Base-by-base conservation (phyloP, 2,329 filamentous ascomycete species). In the Paracoccidioides lutzii region DNA sequence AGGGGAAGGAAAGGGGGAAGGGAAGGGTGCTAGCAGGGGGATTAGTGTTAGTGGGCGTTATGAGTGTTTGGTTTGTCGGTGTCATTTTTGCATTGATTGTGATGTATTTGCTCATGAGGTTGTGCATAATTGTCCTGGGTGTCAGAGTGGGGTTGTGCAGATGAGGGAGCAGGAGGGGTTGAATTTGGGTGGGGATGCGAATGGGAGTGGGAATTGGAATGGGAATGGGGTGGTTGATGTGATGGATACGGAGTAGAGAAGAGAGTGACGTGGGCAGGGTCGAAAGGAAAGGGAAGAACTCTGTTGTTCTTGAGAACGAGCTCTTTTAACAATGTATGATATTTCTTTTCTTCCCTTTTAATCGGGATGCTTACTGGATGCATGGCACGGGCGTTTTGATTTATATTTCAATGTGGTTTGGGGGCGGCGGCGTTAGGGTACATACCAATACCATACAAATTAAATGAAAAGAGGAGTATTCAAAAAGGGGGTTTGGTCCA, bases 11-110 rank as follows among this genome's bases (percentile, higher is more conserved):
- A 43, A 30, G 44, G 64, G 52, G 46, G 54, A 85, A 82, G 65
- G 84, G 28, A 22, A 22, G 22, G 10, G n/a, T 15, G 28, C 10
- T 22, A 22, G 42, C 8, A 12, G 5, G 30, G 43, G 85, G 1
- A 84, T 90, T 45, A 91, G 87, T 68, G 88, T 94, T 74, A 93
- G 87, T 66, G 84, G 86, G 50, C 77, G 93, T 53, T 98, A 98
- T 68, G 88, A 87, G 57, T 98, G 93, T 69, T 81, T 85, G 62
- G 83, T 85, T n/a, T 98, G 93, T 70, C 73, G 79, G 3, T 84
- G 87, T 58, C 91, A 97, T 72, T 98, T 97, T 68, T 98, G 93
- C 75, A 94, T 98, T 61, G 93, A 98, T 69, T 98, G 93, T 69
- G 93, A 98, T 69, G 83, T 96, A 30, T 96, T 93, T 73, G 87